Evolutionary conservation across 306 rosid species (phyloP).

Genomic region (Gillenia trifoliata): DNA sequence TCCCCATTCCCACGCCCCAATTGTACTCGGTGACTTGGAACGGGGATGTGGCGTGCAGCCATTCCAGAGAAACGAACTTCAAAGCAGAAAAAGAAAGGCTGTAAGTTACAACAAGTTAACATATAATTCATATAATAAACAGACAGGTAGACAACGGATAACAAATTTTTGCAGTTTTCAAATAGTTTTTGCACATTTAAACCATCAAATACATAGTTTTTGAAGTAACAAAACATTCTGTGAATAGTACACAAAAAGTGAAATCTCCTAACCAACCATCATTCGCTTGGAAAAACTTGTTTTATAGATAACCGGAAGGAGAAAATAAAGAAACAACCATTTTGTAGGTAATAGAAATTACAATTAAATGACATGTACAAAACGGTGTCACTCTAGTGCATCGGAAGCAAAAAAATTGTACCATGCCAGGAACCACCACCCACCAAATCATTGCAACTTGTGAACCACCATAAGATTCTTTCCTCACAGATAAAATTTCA

Average conservation of each 20-base stretch:
- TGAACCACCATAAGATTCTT: neutral
- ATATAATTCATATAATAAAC: too few relatives aligned
- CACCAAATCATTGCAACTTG: neutral
- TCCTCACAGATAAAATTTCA: too few relatives aligned
- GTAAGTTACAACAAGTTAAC: too few relatives aligned
- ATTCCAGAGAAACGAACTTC: too few relatives aligned
- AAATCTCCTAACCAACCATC: neutral
- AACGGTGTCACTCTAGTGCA: neutral
- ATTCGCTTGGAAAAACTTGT: neutral
- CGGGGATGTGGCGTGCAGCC: too few relatives aligned
- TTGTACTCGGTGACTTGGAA: too few relatives aligned
- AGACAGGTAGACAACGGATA: too few relatives aligned
- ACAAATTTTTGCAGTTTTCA: neutral
- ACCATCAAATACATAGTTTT: neutral
- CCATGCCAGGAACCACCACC: neutral
- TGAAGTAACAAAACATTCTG: neutral
- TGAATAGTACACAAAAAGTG: neutral
- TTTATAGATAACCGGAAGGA: neutral
- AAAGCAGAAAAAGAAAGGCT: too few relatives aligned
- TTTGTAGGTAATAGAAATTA: neutral
- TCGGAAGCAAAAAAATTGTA: neutral
- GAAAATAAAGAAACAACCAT: neutral
- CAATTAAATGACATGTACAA: neutral
- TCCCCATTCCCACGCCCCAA: too few relatives aligned
- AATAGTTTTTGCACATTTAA: neutral